A percentile compares a stretch with the other conserved stretches of the same genome.
These are phyloP conservation scores for Phytophthora sansomeana DNA, from an alignment of 352 stramenopile genomes.

Conservation along the genomic window DNA sequence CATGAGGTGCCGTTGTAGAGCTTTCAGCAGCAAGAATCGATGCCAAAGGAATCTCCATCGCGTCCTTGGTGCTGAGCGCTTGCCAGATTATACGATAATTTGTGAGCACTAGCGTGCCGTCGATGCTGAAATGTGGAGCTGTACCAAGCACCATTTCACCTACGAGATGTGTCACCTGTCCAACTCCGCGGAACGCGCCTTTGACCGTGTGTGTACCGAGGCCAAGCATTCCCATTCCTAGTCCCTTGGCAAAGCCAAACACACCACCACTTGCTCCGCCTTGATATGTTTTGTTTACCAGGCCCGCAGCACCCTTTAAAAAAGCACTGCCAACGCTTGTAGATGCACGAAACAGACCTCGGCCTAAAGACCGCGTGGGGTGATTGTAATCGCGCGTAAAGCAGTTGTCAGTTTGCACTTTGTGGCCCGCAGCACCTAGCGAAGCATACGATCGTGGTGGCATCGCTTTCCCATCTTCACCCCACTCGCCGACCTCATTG, in stretches of 20 bases:
- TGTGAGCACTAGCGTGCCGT: slow-evolving; percentile 81
- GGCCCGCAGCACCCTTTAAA: slow-evolving; percentile 78
- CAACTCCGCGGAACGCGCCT: slow-evolving; percentile 85
- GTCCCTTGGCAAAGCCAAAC: slow-evolving; percentile 88
- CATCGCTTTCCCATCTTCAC: slow-evolving; percentile 42
- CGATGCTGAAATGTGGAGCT: slow-evolving; percentile 89
- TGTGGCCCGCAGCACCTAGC: slow-evolving; percentile 83
- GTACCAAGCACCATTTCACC: slow-evolving; percentile 88
- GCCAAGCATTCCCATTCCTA: slow-evolving; percentile 88
- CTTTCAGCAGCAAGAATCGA: slow-evolving; percentile 84
- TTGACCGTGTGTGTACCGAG: slow-evolving; percentile 89
- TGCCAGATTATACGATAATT: slow-evolving; percentile 91
- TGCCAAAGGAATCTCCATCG: slow-evolving; percentile 83
- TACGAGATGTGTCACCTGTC: slow-evolving; percentile 88
- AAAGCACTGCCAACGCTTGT: slow-evolving; percentile 89
- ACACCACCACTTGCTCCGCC: slow-evolving; percentile 83
- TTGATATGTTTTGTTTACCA: slow-evolving; percentile 91
- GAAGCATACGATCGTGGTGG: slow-evolving; percentile 83
- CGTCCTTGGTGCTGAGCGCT: slow-evolving; percentile 78
- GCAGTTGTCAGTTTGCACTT: slow-evolving; percentile 88
- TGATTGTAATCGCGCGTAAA: slow-evolving; percentile 86
- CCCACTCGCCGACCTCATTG: slow-evolving; percentile 43
- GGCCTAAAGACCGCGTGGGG: slow-evolving; percentile 79
- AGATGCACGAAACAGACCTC: slow-evolving; percentile 82
- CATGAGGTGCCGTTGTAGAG: slow-evolving; percentile 81